These are phyloP conservation scores for Paramecium sonneborni DNA, from an alignment of 73 alveolate genomes.

Conservation along the genomic window DNA sequence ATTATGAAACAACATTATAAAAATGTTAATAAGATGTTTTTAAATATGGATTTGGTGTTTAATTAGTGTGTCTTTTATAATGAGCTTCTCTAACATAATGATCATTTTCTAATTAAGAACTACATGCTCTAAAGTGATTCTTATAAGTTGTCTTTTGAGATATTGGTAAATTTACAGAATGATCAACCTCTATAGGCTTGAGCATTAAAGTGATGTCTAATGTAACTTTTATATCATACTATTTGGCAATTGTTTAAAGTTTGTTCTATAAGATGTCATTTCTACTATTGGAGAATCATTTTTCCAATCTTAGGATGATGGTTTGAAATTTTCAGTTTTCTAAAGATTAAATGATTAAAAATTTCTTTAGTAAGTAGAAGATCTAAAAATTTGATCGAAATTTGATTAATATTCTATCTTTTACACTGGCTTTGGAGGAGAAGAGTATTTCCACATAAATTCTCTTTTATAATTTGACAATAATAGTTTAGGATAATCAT, in stretches of 20 bases:
- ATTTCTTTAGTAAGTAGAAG: constrained; percentile 4
- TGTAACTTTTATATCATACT: background rate
- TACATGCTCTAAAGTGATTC: background rate
- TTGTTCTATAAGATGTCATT: background rate
- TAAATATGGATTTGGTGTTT: constrained; percentile 9
- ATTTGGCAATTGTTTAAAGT: background rate
- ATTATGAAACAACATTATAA: background rate
- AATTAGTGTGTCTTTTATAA: background rate
- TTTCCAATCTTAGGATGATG: background rate
- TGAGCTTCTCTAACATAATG: constrained; percentile 28
- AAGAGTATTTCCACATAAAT: background rate
- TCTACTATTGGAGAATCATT: background rate
- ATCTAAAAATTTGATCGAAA: background rate
- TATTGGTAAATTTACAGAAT: background rate
- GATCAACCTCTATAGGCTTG: background rate
- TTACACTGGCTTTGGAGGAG: constrained; percentile 1
- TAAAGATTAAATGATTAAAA: background rate
- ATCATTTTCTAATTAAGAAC: constrained; percentile 11
- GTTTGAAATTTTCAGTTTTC: constrained; percentile 9
- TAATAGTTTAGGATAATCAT: background rate
- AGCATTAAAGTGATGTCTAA: background rate
- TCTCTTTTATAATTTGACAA: constrained; percentile 16
- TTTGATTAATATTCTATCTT: background rate
- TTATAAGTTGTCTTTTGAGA: background rate
- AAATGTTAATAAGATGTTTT: constrained; percentile 7